phyloP scores from a whole-genome alignment of 148 eudicot species.

The Talinum fruticosum region DNA sequence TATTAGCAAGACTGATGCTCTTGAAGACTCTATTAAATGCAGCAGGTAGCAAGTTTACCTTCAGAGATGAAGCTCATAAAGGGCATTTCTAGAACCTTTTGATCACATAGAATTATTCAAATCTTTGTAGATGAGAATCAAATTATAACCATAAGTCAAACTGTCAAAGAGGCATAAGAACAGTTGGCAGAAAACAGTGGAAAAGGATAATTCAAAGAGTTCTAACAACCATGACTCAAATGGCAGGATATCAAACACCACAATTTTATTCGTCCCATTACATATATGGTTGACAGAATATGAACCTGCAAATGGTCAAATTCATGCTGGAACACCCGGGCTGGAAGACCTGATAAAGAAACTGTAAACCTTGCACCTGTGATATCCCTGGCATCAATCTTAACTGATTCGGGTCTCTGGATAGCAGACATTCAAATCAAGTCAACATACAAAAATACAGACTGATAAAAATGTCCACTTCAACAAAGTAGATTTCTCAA shows the following conservation, averaged over 20 bases:
- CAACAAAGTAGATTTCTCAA: slow-evolving; percentile 1
- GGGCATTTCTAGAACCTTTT: too few relatives aligned
- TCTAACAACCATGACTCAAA: background rate
- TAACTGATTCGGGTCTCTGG: slow-evolving; percentile 90
- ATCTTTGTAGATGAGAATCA: too few relatives aligned
- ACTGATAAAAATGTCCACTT: background rate
- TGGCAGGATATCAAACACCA: background rate
- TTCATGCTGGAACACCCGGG: slow-evolving; percentile 97
- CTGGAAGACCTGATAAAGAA: slow-evolving; percentile 65
- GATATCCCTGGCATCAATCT: slow-evolving; percentile 80
- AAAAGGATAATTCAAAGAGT: background rate
- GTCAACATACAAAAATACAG: background rate
- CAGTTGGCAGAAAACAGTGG: background rate
- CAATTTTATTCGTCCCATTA: too few relatives aligned
- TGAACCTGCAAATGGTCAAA: slow-evolving; percentile 89
- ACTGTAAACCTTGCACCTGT: slow-evolving; percentile 70
- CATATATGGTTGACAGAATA: too few relatives aligned
- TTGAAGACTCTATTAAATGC: too few relatives aligned
- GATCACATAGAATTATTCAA: too few relatives aligned
- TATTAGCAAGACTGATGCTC: too few relatives aligned
- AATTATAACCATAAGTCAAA: background rate
- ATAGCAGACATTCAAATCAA: slow-evolving; percentile 12
- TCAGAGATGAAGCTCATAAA: too few relatives aligned
- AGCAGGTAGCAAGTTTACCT: too few relatives aligned
- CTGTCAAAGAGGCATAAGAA: background rate